These are phyloP conservation scores for Microbotryum lychnidis-dioicae DNA, from an alignment of 1,284 basidiomycete genomes.

Conservation along the genomic window DNA sequence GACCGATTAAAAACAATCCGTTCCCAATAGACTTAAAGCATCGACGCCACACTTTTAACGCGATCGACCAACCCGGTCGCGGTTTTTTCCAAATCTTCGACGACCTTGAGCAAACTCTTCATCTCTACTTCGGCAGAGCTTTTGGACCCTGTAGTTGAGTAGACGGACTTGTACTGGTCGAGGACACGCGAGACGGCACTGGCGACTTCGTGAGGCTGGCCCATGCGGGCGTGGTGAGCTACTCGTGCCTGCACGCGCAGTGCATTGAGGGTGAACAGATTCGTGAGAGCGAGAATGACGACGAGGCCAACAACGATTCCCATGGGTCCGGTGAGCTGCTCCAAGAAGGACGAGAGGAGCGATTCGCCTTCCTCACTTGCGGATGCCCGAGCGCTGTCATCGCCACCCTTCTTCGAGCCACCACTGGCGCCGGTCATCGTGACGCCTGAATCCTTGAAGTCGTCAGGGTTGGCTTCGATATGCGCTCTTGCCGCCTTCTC, in stretches of 20 bases:
- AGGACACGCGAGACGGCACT: constrained; percentile 20
- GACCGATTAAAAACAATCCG: too few relatives aligned
- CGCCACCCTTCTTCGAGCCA: too few relatives aligned
- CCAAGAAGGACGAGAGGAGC: constrained; percentile 6
- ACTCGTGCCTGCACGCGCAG: constrained; percentile 12
- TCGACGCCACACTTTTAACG: too few relatives aligned
- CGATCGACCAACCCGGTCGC: too few relatives aligned
- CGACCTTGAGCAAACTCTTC: too few relatives aligned
- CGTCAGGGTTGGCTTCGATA: constrained; percentile 74
- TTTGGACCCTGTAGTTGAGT: background rate
- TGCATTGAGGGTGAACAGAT: constrained; percentile 18
- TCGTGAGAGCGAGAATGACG: constrained; percentile 16
- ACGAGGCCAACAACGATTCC: constrained; percentile 6
- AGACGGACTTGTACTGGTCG: constrained; percentile 12
- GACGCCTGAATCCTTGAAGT: constrained; percentile 45
- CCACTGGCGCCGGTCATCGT: background rate
- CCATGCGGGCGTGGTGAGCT: constrained; percentile 6
- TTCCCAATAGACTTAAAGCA: too few relatives aligned
- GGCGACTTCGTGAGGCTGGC: constrained; percentile 17
- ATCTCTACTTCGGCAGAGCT: too few relatives aligned
- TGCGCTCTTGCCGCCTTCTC: constrained; percentile 75
- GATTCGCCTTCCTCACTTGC: background rate
- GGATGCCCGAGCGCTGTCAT: background rate
- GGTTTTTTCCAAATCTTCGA: too few relatives aligned
- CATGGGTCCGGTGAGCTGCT: background rate